Percentiles rank a stretch among this genome's conserved stretches.
These are phyloP conservation scores for Piloderma croceum DNA, from an alignment of 768 basidiomycete genomes.

Conservation along the genomic window DNA sequence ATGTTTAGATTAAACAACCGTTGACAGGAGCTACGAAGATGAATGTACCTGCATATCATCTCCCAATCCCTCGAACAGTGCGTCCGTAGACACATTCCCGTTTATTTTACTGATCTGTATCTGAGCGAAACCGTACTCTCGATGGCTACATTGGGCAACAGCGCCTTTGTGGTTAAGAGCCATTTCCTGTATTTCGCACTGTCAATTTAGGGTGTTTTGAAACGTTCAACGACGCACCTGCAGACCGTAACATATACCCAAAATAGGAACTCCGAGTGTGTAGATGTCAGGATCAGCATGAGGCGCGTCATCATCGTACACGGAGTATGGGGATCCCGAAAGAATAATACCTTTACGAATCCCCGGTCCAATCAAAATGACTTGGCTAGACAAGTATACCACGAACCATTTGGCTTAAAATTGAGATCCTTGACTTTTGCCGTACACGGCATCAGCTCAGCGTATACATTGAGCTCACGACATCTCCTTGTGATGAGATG, in stretches of 20 bases:
- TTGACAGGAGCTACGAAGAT: slow-evolving; percentile 4
- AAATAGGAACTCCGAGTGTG: slow-evolving; percentile 79
- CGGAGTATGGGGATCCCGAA: slow-evolving; percentile 97
- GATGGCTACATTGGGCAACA: slow-evolving; percentile 81
- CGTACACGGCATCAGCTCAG: slow-evolving; percentile 96
- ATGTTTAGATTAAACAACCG: slow-evolving; percentile 2
- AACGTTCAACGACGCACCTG: slow-evolving; percentile 50
- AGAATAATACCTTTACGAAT: slow-evolving; percentile 73
- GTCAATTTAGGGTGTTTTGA: not conserved
- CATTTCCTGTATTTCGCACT: slow-evolving; percentile 75
- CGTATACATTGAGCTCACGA: slow-evolving; percentile 95
- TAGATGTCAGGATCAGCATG: slow-evolving; percentile 92
- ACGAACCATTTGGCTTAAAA: slow-evolving; percentile 89
- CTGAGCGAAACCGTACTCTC: slow-evolving; percentile 93
- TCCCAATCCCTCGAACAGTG: slow-evolving; percentile 82
- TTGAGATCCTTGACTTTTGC: slow-evolving; percentile 79
- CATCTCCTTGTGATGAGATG: slow-evolving; percentile 97
- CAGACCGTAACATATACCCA: slow-evolving; percentile 97
- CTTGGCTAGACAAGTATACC: slow-evolving; percentile 2
- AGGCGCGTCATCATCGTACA: slow-evolving; percentile 88
- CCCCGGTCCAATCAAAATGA: not conserved
- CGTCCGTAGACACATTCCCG: slow-evolving; percentile 46
- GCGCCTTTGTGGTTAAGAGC: slow-evolving; percentile 83
- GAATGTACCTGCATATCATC: slow-evolving; percentile 75
- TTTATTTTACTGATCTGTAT: slow-evolving; percentile 67